These are phyloP conservation scores for Botrytis squamosa DNA, from an alignment of 2,329 filamentous ascomycete species.

Conservation along the genomic window DNA sequence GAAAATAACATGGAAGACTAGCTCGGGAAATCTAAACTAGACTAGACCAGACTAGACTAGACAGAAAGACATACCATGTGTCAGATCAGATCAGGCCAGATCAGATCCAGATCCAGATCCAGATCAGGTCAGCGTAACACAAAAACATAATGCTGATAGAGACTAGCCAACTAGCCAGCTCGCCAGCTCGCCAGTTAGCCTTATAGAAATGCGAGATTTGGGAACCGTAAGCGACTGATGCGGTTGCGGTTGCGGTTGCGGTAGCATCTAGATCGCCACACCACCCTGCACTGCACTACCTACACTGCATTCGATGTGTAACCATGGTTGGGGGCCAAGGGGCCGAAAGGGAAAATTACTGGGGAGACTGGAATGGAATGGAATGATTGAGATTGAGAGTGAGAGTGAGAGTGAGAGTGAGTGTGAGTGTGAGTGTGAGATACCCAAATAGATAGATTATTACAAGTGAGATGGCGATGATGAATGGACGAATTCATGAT, in stretches of 20 bases:
- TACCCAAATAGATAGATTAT: background rate
- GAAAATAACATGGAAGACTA: background rate
- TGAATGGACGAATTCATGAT: too few species aligned
- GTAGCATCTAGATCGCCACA: too few species aligned
- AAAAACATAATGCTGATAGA: background rate
- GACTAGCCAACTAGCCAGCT: background rate
- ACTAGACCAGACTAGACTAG: background rate
- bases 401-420: too few species aligned
- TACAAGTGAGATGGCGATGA: background rate
- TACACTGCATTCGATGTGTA: background rate
- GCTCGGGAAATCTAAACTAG: background rate
- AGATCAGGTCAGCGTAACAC: background rate
- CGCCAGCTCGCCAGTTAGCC: background rate
- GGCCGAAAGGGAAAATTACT: background rate
- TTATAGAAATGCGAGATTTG: background rate
- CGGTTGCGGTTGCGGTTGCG: background rate
- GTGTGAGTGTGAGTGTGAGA: background rate
- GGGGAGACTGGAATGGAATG: background rate
- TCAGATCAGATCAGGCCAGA: background rate
- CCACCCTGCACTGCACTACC: too few species aligned
- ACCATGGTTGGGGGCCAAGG: background rate
- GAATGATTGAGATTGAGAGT: background rate
- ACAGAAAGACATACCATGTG: background rate
- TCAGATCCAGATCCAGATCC: background rate
- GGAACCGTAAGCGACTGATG: background rate